Base-by-base conservation (phyloP, 2,329 filamentous ascomycete genomes). In the Microdochium nivale region DNA sequence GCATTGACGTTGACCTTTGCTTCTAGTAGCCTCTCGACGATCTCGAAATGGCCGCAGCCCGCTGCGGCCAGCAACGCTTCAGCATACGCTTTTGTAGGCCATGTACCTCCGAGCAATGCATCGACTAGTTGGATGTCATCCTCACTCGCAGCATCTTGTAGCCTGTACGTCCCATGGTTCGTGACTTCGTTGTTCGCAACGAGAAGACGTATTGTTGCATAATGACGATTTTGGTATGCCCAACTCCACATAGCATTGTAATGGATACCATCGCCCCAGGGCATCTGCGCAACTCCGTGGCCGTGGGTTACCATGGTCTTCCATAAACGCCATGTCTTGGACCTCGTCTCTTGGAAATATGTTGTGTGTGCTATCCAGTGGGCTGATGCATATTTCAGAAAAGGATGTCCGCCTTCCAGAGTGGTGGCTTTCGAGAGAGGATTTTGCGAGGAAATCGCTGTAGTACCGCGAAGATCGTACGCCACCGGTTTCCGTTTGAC, bases 341-440 rank as follows among this genome's bases (percentile, higher is more conserved):
- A 54, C 40, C 25, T 44, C 0, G 3, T 14, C 5, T 49, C 3
- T 14, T 35, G 32, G 33, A 59, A 59, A 5, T 48, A 24, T 35
- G 25, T 49, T 8, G 57, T 52, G 19, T 59, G 55, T 1, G 21
- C 1, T 30, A 59, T 51, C 53, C 54, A 57, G 48, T 54, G 23
- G 1, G 19, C 46, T 47, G 53, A 47, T 5, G 55, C 54, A 40
- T 57, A 59, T 9, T 53, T 49, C 19, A 52, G 30, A 43, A 54
- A 56, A 3, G 50, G 48, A 25, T 54, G 46, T 24, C 3, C 23
- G 19, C 25, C 11, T 21, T 32, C 5, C 14, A 54, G 8, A 23
- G 3, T 49, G 5, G 19, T 14, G 47, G 1, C 25, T 23, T 25
- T n/a, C 14, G 25, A n/a, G 21, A 8, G 30, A 24, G 30, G 40